Evolutionary conservation across 129 eudicot genomes (phyloP), one percentile per base, ranked within the genome.

Genomic region (Erigeron canadensis): DNA sequence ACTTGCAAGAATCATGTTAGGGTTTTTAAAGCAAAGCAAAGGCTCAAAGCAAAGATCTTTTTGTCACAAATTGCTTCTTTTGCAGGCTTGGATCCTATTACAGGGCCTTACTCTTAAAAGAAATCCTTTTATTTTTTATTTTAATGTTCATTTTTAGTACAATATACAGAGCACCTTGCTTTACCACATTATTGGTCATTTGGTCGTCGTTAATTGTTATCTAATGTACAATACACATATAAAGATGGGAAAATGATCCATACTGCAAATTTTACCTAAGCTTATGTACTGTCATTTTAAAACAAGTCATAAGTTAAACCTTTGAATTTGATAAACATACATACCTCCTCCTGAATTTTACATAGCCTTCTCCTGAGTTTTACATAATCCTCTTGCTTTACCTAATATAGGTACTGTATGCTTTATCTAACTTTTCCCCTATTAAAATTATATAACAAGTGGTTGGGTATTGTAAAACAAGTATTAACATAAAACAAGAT

Each of bases 41-140:
- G 77, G 72, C 70, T 51, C 60, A 78, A 78, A 78, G 81, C 72
- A 78, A 78, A 39, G 65, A 78, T 78, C 73, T 78, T 78, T 71
- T 71, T 71, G 68, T 64, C 77, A 63, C 77, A 78, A 66, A 63
- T 70, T 54, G 81, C 60, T 64, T 54, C 77, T 78, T 78, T 78
- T 77, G 67, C 72, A 70, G 77, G 67, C 70, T 28, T 77, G 72
- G 77, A 77, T 77, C 72, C 77, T 77, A 7, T 70, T 21, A 50
- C 9, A 50, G 56, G 15, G 56, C 15, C 13, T 50, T 50, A 62
- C 19, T 54, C 51, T 45, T 40, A 42, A 63, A 43, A 54, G 22
- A 67, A 45, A 13, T 1, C 48, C 41, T 37, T 77, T 23, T 28
- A 16, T 42, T 51, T 23, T 53, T 16, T 21, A 5, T 54, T 15